Base-by-base conservation (phyloP, 164 flowering plant species). In the Buxus sempervirens region DNA sequence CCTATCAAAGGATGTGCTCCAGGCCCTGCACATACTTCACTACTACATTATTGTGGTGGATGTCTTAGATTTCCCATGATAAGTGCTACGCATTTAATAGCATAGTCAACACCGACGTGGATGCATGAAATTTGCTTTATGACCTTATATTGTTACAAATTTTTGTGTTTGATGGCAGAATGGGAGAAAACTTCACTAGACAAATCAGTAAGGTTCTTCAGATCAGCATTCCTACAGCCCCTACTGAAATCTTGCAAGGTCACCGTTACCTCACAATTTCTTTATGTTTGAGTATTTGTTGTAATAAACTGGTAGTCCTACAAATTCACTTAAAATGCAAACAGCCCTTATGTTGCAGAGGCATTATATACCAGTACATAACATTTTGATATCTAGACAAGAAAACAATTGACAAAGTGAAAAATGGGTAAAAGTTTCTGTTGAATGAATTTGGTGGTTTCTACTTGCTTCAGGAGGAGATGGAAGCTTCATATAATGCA, bases 171-270 rank as follows among this genome's bases (percentile, higher is more conserved):
- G 65, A 58, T 77, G 38, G 60, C 89, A 96, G 97, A 84, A 65
- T 71, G 73, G 82, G 93, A 90, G 42, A 78, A 83, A 77, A 89
- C 96, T 42, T 86, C 97, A 60, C 92, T 93, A 25, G 90, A 88
- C 62, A 71, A 90, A 58, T 85, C 92, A 51, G 45, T 93, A 67
- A 77, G 62, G 60, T 84, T 84, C 74, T 96, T 93, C 83, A 84
- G 84, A 71, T 73, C 86, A 62, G 85, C 92, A 22, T 96, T 96
- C 83, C 80, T 96, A 84, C 83, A 87, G 73, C 96, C 99, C 65
- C 82, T 96, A 45, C 81, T 93, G 59, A 93, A 88, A 80, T 85
- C 96, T 56, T 91, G 98, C 90, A 96, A 91, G 96, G 99, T 70
- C 15, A 28, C 61, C 6, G n/a, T 26, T 45, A 49, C 25, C 51